Percentiles rank a stretch among this genome's conserved stretches.
phyloP scores from a whole-genome alignment of 129 eudicot species.

The Ambrosia artemisiifolia region DNA sequence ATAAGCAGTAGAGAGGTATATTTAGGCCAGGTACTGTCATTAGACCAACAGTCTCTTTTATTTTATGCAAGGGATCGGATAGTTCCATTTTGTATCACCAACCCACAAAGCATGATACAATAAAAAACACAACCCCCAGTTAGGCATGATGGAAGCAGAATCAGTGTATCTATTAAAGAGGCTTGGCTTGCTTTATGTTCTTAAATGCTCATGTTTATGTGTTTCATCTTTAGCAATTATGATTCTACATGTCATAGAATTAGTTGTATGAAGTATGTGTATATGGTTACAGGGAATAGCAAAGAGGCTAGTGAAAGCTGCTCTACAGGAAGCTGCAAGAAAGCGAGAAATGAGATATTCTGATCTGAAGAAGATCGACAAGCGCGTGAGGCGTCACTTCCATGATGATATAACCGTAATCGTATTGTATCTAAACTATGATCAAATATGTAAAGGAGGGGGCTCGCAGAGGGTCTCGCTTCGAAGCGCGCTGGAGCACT shows the following conservation, averaged over 20 bases:
- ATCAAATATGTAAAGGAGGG: conserved; percentile 47
- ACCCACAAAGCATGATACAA: too few species aligned
- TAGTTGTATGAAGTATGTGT: not conserved
- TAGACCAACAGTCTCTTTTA: too few species aligned
- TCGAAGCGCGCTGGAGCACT: conserved; percentile 60
- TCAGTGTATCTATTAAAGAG: too few species aligned
- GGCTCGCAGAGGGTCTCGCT: conserved; percentile 37
- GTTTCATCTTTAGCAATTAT: too few species aligned
- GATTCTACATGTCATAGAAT: not conserved
- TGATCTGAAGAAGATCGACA: conserved; percentile 59
- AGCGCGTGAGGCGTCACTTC: conserved; percentile 64
- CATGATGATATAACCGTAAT: conserved; percentile 73
- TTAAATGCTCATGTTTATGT: too few species aligned
- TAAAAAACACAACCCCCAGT: too few species aligned
- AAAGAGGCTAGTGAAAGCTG: conserved; percentile 65
- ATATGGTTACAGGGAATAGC: conserved; percentile 52
- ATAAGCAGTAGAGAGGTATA: not conserved
- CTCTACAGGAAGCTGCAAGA: conserved; percentile 64
- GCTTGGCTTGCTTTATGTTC: too few species aligned
- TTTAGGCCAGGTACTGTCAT: too few species aligned
- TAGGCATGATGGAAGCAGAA: too few species aligned
- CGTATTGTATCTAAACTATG: conserved; percentile 57
- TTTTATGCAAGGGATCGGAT: too few species aligned
- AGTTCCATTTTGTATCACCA: too few species aligned
- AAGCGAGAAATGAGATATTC: conserved; percentile 67